Base-by-base conservation (phyloP, 352 stramenopile species). In the Phytophthora sp. region DNA sequence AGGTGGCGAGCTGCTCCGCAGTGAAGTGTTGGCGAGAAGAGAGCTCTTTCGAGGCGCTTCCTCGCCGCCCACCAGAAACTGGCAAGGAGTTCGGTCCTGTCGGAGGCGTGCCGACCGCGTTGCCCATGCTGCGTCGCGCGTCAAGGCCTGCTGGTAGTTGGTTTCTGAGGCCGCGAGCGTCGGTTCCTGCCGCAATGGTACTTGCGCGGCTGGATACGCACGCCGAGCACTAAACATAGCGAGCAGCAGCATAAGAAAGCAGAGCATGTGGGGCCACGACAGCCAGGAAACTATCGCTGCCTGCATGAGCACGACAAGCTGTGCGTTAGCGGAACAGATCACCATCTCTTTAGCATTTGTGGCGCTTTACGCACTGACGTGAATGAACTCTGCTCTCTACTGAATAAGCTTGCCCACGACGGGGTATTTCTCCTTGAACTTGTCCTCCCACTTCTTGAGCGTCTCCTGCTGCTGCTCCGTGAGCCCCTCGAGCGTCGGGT, bases 391-490 rank as follows among this genome's bases (percentile, higher is more conserved):
- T 42, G 35, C 13, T 44, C 27, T 52, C 55, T 71, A 79, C 56
- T 66, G 46, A 50, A 88, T 42, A 50, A 92, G 23, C 66, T 93
- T 94, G 45, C 91, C 92, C 10, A 99, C 94, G 46, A 98, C 83
- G 12, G 94, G 91, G 77, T 99, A 99, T 62, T 96, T 97, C 37
- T 92, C 76, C 54, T 91, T 77, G 72, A 99, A 98, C 66, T 98
- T 99, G 53, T 91, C 90, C 53, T 97, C 93, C 97, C 97, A 99
- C 74, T 99, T 97, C 7, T 76, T 76, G 38, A 99, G 86, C 31
- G 97, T 95, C 70, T 98, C 97, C 41, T 86, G 68, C 69, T 99
- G 89, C 61, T 91, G 87, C 41, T 97, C 89, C 4, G 86, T 92
- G 46, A 99, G 81, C 74, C 97, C 92, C 34, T 89, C 88, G 31